Evolutionary conservation across 352 stramenopile species (phyloP).

Genomic region (Globisporangium viniferum): DNA sequence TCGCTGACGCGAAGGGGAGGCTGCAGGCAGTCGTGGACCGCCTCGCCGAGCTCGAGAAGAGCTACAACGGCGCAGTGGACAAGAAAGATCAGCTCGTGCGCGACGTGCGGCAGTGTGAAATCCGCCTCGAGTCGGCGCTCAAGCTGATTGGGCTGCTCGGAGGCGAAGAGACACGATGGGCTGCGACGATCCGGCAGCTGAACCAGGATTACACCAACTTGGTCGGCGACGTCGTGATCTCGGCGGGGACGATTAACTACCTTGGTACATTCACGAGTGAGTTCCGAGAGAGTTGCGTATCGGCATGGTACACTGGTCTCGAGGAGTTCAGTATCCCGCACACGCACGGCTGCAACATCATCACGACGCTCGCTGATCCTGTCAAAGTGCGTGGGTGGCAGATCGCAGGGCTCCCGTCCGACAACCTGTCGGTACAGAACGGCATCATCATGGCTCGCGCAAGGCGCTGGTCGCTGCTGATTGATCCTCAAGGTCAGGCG

Average conservation of each 20-base stretch:
- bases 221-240: conserved; percentile 90
- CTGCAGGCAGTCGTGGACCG: conserved; percentile 85
- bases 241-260: conserved; percentile 91
- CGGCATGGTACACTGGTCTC: conserved; percentile 81
- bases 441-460: conserved; percentile 91
- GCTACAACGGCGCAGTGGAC: conserved; percentile 82
- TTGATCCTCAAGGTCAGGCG: conserved; percentile 91
- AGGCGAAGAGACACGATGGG: conserved; percentile 89
- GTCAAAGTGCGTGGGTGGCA: conserved; percentile 90
- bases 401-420: conserved; percentile 88
- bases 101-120: conserved; percentile 81
- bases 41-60: conserved; percentile 87
- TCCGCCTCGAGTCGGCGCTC: conserved; percentile 85
- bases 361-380: conserved; percentile 87
- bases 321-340: conserved; percentile 72
- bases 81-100: conserved; percentile 85
- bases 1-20: conserved; percentile 82
- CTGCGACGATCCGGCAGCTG: conserved; percentile 80
- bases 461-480: conserved; percentile 88
- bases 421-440: conserved; percentile 91
- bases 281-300: conserved; percentile 85
- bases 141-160: conserved; percentile 90
- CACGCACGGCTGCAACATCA: conserved; percentile 82
- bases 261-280: conserved; percentile 92
- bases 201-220: conserved; percentile 84